Conservation (phyloP, 2,329 filamentous ascomycete genomes). For the Dichotomopilus funicola region DNA sequence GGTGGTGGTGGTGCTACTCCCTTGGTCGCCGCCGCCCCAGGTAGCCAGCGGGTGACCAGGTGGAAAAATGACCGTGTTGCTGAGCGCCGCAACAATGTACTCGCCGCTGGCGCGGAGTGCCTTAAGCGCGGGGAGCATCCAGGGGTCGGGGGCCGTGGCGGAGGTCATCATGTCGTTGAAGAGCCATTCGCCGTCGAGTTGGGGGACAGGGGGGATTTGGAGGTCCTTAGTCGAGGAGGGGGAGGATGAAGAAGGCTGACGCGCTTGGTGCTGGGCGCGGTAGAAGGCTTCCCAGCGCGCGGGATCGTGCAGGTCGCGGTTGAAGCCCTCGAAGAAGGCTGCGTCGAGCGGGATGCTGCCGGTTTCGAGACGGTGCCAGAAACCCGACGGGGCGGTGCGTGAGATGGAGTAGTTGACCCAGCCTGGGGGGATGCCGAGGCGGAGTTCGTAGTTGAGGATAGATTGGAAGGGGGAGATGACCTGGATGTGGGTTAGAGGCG, state of each 20-base stretch:
- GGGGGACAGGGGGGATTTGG: constrained; percentile 55
- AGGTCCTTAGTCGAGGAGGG: too few relatives aligned
- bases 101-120: constrained; percentile 56
- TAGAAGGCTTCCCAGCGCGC: constrained; percentile 65
- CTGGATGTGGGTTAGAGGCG: too few relatives aligned
- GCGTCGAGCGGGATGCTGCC: constrained; percentile 72
- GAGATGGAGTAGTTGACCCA: constrained; percentile 92
- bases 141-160: constrained; percentile 66
- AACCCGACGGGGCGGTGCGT: constrained; percentile 66
- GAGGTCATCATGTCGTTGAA: constrained; percentile 89
- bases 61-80: constrained; percentile 86
- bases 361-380: constrained; percentile 83
- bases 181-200: constrained; percentile 68
- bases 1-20: too few relatives aligned
- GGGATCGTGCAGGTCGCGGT: constrained; percentile 60
- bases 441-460: constrained; percentile 82
- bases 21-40: too few relatives aligned
- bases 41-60: constrained; percentile 51
- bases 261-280: constrained; percentile 34
- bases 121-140: constrained; percentile 78
- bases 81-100: constrained; percentile 74
- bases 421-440: constrained; percentile 69
- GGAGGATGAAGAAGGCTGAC: constrained; percentile 34
- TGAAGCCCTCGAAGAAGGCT: constrained; percentile 71
- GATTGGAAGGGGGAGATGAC: constrained; percentile 87